These are phyloP conservation scores for Blumeria graminis DNA, from an alignment of 2,329 filamentous ascomycete genomes.

Conservation along the genomic window DNA sequence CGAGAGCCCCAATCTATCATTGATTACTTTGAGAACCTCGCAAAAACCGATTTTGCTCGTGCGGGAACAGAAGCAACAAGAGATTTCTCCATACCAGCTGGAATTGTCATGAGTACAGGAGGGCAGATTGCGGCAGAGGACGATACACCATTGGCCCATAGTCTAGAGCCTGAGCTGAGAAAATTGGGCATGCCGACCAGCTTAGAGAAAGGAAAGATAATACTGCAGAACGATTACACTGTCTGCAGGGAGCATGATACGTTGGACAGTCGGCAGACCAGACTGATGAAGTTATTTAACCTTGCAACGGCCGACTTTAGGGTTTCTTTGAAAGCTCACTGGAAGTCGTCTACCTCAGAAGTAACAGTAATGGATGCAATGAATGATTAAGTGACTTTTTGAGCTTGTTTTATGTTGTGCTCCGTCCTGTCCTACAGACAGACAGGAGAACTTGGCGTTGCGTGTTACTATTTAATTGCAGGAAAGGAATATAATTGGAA, in stretches of 20 bases:
- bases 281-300: constrained; percentile 80
- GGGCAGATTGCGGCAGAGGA: constrained; percentile 60
- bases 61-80: constrained; percentile 55
- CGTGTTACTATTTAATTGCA: too few species aligned
- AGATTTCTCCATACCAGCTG: constrained; percentile 57
- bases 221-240: constrained; percentile 28
- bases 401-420: constrained; percentile 3
- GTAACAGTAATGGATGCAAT: constrained; percentile 29
- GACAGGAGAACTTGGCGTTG: constrained; percentile 10
- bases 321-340: constrained; percentile 54
- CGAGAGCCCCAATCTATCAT: constrained; percentile 41
- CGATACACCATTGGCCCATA: constrained; percentile 71
- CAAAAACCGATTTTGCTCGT: constrained; percentile 71
- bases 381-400: constrained; percentile 4
- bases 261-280: constrained; percentile 77
- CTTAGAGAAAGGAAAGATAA: constrained; percentile 70
- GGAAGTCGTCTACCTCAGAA: constrained; percentile 31
- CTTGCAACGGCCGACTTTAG: constrained; percentile 79
- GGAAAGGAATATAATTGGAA: too few species aligned
- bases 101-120: constrained; percentile 56
- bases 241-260: constrained; percentile 68
- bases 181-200: constrained; percentile 75
- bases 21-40: constrained; percentile 46
- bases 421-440: constrained; percentile 15
- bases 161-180: constrained; percentile 71